Evolutionary conservation across 768 basidiomycete genomes (phyloP), one percentile per base, ranked within the genome.

Genomic region (Serendipita sp.): DNA sequence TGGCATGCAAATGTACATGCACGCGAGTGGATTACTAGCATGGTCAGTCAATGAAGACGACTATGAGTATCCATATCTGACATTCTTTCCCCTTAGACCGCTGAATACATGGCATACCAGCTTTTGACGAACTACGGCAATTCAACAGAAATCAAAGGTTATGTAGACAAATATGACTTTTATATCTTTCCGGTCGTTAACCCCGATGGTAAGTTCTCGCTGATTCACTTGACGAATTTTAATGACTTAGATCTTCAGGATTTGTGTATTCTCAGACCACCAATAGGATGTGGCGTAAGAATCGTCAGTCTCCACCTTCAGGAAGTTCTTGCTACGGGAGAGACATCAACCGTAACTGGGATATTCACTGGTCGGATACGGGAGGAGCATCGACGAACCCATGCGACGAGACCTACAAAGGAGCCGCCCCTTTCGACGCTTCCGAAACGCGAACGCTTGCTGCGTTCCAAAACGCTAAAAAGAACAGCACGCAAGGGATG

Each of bases 311-410:
- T 3, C 53, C 53, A 3, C 53, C 53, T n/a, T 24, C 22, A 7
- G 53, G 53, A 31, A 58, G 53, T 58, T 28, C 53, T 9, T 58
- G 53, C 53, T 58, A 58, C 30, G 53, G 53, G 11, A 22, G 53
- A 31, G 53, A 58, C 30, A 58, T 58, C 31, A 58, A 58, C n/a
- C 53, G 53, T n/a, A 58, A 58, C 30, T 58, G 53, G 53, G 53
- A 58, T n/a, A 58, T 26, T 28, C 53, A 58, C n/a, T 58, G 53
- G 53, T 58, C 53, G 53, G 53, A 58, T 28, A 13, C 53, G 13
- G 53, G 31, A 5, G 53, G 53, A 26, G 53, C 53, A 22, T 58
- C 53, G 17, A 58, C 53, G 11, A 58, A 33, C 31, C 53, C 53
- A 58, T 58, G 53, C 31, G 53, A 58, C 31, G 53, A 58, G 13